Percentiles rank a stretch among this genome's conserved stretches.
Evolutionary conservation across 208 protist species (phyloP).

Genomic region (Trypanosoma scelopori): DNA sequence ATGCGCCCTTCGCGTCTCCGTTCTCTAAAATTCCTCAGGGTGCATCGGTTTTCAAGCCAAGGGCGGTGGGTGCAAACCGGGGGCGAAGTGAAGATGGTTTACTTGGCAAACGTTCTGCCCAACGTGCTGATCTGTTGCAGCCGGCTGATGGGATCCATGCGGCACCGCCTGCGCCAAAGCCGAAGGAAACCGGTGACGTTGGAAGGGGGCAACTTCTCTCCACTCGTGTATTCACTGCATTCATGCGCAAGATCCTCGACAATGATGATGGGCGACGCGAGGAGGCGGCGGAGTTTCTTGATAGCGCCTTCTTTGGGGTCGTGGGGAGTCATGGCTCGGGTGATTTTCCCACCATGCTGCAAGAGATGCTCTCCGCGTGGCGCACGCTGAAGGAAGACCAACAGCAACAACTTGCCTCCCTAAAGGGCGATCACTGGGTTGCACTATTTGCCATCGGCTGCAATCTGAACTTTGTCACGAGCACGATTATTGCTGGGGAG

Average conservation of each 20-base stretch:
- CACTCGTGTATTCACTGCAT: constrained; percentile 29
- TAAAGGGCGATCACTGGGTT: constrained; percentile 63
- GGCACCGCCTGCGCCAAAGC: not conserved
- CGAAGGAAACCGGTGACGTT: not conserved
- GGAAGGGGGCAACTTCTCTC: constrained; percentile 15
- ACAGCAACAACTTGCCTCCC: not conserved
- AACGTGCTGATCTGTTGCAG: not conserved
- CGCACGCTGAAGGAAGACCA: constrained; percentile 20
- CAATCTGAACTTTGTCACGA: constrained; percentile 57
- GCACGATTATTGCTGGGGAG: constrained; percentile 14
- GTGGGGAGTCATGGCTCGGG: constrained; percentile 39
- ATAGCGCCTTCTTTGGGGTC: constrained; percentile 59
- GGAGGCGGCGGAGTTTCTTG: constrained; percentile 32
- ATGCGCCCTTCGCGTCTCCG: not conserved
- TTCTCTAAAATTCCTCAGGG: not conserved
- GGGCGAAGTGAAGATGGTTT: constrained; percentile 3
- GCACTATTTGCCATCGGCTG: constrained; percentile 59
- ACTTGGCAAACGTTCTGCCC: constrained; percentile 3
- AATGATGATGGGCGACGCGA: constrained; percentile 24
- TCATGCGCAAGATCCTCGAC: constrained; percentile 32
- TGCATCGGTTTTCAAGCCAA: not conserved
- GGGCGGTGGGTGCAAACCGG: not conserved
- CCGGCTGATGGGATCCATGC: not conserved
- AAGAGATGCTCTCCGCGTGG: constrained; percentile 67
- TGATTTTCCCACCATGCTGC: constrained; percentile 36